Conservation (phyloP, 345 rosid species). For the Trapa incisa region DNA sequence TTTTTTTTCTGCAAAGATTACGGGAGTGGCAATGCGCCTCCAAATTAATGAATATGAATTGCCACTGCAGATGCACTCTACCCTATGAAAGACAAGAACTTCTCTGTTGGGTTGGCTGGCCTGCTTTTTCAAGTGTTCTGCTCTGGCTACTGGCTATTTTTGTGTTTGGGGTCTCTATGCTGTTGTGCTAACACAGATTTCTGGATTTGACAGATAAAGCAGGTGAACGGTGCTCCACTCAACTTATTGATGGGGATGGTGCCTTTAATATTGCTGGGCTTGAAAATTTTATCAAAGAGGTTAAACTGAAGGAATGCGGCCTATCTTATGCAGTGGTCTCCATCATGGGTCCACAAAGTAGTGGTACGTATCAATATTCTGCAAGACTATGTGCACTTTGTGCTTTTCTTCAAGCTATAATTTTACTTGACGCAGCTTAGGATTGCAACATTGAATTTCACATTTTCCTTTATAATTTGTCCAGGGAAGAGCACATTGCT, state of each 20-base stretch:
- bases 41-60: not conserved
- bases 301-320: constrained; percentile 70
- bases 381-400: not conserved
- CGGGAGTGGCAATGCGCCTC: not conserved
- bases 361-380: constrained; percentile 47
- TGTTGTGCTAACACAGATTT: constrained; percentile 2
- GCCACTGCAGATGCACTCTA: not conserved
- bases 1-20: too few relatives aligned
- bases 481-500: constrained; percentile 96
- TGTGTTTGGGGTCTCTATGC: not conserved
- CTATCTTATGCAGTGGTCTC: constrained; percentile 90
- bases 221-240: constrained; percentile 60
- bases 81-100: not conserved
- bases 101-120: not conserved
- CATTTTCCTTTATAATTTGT: constrained; percentile 17
- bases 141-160: not conserved
- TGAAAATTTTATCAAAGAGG: constrained; percentile 63
- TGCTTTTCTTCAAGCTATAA: not conserved
- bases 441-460: constrained; percentile 6
- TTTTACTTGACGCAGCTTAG: not conserved
- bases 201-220: constrained; percentile 22
- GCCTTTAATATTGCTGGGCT: constrained; percentile 51
- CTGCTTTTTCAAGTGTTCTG: not conserved
- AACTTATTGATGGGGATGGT: constrained; percentile 94
- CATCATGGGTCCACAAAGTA: constrained; percentile 99